Base-by-base conservation (phyloP, 164 flowering plant species). In the Kingdonia uniflora region DNA sequence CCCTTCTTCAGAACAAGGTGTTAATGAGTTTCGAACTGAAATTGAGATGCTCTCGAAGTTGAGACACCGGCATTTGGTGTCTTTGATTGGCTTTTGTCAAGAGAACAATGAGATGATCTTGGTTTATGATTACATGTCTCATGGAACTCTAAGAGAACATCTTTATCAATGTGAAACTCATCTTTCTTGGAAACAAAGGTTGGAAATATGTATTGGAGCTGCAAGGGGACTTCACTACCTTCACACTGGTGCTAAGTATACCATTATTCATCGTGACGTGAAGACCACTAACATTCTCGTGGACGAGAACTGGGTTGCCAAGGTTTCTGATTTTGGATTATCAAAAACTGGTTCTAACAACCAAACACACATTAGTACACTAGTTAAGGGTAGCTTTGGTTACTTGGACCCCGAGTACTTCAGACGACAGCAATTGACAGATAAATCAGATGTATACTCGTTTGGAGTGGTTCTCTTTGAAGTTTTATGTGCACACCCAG, bases 1-100 rank as follows among this genome's bases (percentile, higher is more conserved):
- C 65, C 89, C 85, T 0, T 72, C 77, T 44, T 80, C 89, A 1
- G 77, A 76, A 37, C 85, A 82, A 64, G 89, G 84, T 14, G 66
- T 73, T 26, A 53, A 74, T 23, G 85, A 82, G 60, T 82, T 82
- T 63, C 61, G 66, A 49, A 80, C 89, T 0, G 85, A 82, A 51
- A 79, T 79, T 20, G 83, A 76, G 67, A 71, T 74, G 78, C 83
- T 78, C 24, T 78, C 83, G 0, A 78, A 76, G 67, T 59, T 79
- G 37, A 72, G 84, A 56, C 84, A 78, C 63, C 62, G 67, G 62
- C 80, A 78, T 65, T 66, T 76, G 21, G 80, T 78, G 12, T 78
- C 83, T 11, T 51, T 78, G 44, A 78, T 78, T 14, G 83, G 83
- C 23, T 74, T 50, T 23, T 74, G 80, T 23, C 76, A 76, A 52